Percentiles rank a stretch among this genome's conserved stretches.
Conservation (phyloP, 805 yeast genomes). For the Clavispora asparagi region DNA sequence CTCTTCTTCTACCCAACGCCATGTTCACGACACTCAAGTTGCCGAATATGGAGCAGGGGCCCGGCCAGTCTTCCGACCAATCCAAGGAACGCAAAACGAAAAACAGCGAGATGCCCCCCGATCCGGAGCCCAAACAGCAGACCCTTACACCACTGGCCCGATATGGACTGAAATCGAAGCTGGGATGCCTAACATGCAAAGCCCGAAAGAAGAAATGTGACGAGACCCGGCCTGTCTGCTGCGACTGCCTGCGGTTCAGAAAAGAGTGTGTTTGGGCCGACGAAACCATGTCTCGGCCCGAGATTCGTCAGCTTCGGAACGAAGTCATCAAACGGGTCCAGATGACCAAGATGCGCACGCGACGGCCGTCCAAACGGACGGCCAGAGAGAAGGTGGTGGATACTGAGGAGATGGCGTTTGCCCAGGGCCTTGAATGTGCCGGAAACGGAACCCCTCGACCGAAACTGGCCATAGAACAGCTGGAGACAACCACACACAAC, state of each 20-base stretch:
- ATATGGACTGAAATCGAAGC: conserved; percentile 29
- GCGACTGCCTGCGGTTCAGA: conserved; percentile 42
- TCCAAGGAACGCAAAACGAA: background rate
- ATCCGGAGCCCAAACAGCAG: background rate
- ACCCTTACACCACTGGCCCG: background rate
- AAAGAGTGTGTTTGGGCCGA: conserved; percentile 48
- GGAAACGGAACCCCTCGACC: too few species aligned
- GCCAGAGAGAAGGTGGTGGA: background rate
- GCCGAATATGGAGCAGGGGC: background rate
- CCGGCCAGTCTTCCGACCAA: too few species aligned
- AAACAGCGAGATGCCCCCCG: background rate
- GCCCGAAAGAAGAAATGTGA: conserved; percentile 57
- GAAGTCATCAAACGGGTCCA: conserved; percentile 38
- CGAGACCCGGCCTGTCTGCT: conserved; percentile 45
- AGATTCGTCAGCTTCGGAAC: conserved; percentile 28
- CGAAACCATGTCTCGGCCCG: conserved; percentile 36
- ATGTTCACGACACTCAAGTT: background rate
- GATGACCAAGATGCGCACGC: conserved; percentile 36
- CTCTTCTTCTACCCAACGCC: background rate
- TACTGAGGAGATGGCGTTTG: too few species aligned
- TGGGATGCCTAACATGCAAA: conserved; percentile 69
- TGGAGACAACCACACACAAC: too few species aligned
- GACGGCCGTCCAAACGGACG: conserved; percentile 15
- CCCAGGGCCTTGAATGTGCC: too few species aligned
- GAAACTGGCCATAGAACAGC: too few species aligned